Conservation (phyloP, 2,329 filamentous ascomycete genomes). For the Verticillium dahliae region DNA sequence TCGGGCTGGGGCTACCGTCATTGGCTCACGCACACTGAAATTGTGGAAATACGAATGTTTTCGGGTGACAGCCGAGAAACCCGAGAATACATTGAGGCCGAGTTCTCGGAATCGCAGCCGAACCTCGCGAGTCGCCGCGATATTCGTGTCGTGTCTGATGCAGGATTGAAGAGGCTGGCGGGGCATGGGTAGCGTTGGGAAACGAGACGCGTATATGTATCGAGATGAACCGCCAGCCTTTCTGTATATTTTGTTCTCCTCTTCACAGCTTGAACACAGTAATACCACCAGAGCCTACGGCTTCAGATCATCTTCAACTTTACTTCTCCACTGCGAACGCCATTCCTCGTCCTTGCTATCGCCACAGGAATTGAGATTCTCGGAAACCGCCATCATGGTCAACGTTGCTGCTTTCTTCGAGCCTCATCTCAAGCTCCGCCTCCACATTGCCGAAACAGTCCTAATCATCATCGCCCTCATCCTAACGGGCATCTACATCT, state of each 20-base stretch:
- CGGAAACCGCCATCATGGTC: neutral
- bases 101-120: neutral
- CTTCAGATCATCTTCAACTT: neutral
- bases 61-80: neutral
- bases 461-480: conserved; percentile 5
- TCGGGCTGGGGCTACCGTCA: neutral
- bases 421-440: conserved; percentile 4
- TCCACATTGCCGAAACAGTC: conserved; percentile 3
- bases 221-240: neutral
- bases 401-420: conserved; percentile 1
- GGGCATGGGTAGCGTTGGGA: neutral
- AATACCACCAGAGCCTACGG: too few species aligned
- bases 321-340: neutral
- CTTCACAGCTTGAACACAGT: neutral
- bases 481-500: conserved; percentile 7
- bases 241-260: too few species aligned
- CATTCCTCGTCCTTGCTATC: neutral
- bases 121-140: neutral
- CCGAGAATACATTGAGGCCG: neutral
- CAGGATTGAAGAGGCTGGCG: neutral
- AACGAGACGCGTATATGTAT: neutral
- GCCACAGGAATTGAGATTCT: neutral
- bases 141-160: neutral
- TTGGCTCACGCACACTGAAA: neutral
- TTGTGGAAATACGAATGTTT: neutral